Evolutionary conservation across 2,329 filamentous ascomycete species (phyloP).

Genomic region (Xylaria sp.): DNA sequence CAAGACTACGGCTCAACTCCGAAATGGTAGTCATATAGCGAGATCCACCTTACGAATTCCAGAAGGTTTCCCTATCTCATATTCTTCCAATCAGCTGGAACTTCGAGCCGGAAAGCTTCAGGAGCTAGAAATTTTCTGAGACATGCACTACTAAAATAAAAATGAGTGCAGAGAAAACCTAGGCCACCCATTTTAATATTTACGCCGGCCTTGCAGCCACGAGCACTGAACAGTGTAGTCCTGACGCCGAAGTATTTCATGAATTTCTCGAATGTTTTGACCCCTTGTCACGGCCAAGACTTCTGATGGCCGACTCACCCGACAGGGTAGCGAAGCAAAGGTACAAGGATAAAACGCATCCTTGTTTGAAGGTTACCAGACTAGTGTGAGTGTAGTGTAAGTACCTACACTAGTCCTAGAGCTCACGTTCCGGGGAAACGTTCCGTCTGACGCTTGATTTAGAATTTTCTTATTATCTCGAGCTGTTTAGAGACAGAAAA

Average conservation of each 20-base stretch:
- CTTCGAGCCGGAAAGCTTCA: not conserved
- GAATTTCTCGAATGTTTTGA: not conserved
- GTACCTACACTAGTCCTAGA: conserved; percentile 19
- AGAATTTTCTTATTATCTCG: conserved; percentile 8
- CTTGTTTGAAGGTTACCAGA: conserved; percentile 6
- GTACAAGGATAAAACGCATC: conserved; percentile 16
- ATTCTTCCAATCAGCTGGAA: not conserved
- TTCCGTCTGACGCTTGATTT: conserved; percentile 23
- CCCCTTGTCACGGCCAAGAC: conserved; percentile 5
- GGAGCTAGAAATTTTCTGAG: not conserved
- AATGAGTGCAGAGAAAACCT: no score
- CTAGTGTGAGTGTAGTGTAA: no score
- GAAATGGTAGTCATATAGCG: conserved; percentile 17
- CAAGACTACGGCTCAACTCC: conserved; percentile 17
- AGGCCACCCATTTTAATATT: not conserved
- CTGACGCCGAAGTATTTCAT: not conserved
- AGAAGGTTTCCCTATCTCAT: conserved; percentile 21
- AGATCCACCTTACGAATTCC: conserved; percentile 19
- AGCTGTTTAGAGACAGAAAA: conserved; percentile 14
- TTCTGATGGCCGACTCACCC: not conserved
- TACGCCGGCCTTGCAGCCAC: not conserved
- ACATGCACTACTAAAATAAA: not conserved
- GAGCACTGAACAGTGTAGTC: not conserved
- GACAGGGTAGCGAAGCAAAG: conserved; percentile 16
- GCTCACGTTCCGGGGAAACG: conserved; percentile 25